Base-by-base conservation (phyloP, 1,139 yeast genomes). In the Taiozyma onychis region DNA sequence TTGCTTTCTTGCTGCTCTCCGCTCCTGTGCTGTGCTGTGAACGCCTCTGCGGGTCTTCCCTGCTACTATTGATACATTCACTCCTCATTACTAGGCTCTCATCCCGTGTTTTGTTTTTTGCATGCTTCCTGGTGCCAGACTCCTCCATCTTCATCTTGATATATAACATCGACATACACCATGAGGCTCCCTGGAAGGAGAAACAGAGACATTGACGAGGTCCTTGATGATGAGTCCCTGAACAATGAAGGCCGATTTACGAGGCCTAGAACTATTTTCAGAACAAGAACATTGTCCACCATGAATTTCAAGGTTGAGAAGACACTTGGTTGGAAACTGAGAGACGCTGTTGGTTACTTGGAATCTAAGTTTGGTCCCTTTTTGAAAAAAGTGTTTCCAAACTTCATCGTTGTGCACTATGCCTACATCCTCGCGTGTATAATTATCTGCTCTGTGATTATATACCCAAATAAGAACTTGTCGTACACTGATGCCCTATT, bases 401-500 rank as follows among this genome's bases (percentile, higher is more conserved):
- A 85, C 60, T 90, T 90, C 63, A 75, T 88, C 44, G 86, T 85
- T 2, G 88, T 85, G 14, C 97, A 90, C 65, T 89, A 88, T 68
- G 74, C 75, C 42, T 86, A 85, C 64, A 77, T 85, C 53, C 63
- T 81, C 0, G 45, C 64, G 16, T 70, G 78, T 75, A 68, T 76
- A 2, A 72, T 93, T 7, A 43, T 88, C 1, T 83, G 88, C 1
- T 87, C 97, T 0, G 75, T 91, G 28, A 60, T 91, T 48, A 66
- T 91, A 34, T 91, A 83, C 62, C 96, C 97, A 0, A 76, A 78
- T n/a, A 75, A 72, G 50, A 82, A 86, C 61, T 71, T 82, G 39
- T 54, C 65, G 5, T 95, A 91, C 64, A 83, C 88, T 44, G 98
- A 95, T 70, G 81, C 87, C 2, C 69, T 95, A 42, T 89, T 90